A percentile compares a stretch with the other conserved stretches of the same genome.
These are phyloP conservation scores for Psilocybe cyanescens DNA, from an alignment of 768 basidiomycete species.

Conservation along the genomic window DNA sequence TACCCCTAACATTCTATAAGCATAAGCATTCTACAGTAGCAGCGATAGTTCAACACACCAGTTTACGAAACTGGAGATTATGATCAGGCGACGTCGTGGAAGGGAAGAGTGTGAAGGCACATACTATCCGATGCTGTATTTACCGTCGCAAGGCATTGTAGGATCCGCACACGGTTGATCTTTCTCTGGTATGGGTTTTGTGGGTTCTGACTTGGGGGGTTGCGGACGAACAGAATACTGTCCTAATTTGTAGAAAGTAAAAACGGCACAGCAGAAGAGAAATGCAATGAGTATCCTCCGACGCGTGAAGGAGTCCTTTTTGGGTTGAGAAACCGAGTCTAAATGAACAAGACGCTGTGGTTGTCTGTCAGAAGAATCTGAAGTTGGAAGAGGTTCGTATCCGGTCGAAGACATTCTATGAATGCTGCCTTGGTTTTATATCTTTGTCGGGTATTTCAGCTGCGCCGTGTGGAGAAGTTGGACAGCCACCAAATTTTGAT, in stretches of 20 bases:
- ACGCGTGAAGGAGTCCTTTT: slow-evolving; percentile 27
- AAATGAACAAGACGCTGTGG: slow-evolving; percentile 11
- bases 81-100: slow-evolving; percentile 4
- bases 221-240: slow-evolving; percentile 37
- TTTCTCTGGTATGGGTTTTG: slow-evolving; percentile 15
- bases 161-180: slow-evolving; percentile 15
- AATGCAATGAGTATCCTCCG: slow-evolving; percentile 37
- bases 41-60: slow-evolving; percentile 46
- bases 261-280: slow-evolving; percentile 38
- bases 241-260: slow-evolving; percentile 46
- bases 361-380: slow-evolving; percentile 10
- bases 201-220: slow-evolving; percentile 1
- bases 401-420: slow-evolving; percentile 15
- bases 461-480: neutral
- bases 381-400: slow-evolving; percentile 27
- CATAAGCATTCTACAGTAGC: neutral
- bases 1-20: slow-evolving; percentile 64
- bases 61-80: slow-evolving; percentile 66
- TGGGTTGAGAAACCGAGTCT: slow-evolving; percentile 2
- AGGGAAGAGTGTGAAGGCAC: slow-evolving; percentile 30
- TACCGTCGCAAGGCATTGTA: slow-evolving; percentile 50
- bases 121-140: slow-evolving; percentile 83
- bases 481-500: neutral
- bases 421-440: slow-evolving; percentile 4
- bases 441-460: neutral